Percentiles rank a stretch among this genome's conserved stretches.
These are phyloP conservation scores for Phytophthora fragariaefolia DNA, from an alignment of 352 stramenopile species.

Conservation along the genomic window DNA sequence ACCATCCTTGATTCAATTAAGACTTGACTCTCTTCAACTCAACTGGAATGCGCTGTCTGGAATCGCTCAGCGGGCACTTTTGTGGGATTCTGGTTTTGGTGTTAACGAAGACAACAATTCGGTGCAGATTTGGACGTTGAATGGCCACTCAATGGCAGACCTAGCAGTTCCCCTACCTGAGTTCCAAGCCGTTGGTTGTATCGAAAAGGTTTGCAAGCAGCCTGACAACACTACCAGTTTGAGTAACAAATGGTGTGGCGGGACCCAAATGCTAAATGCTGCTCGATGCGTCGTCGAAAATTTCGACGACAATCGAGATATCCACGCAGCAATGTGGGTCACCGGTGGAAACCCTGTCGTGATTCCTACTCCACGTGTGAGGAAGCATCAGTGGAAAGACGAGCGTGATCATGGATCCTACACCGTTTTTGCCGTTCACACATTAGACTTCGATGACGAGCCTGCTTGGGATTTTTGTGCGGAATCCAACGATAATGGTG, in stretches of 20 bases:
- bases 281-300: constrained; percentile 35
- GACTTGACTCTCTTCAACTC: constrained; percentile 11
- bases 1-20: constrained; percentile 8
- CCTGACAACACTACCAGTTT: constrained; percentile 3
- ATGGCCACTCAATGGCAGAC: constrained; percentile 22
- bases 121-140: constrained; percentile 27
- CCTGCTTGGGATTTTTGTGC: constrained; percentile 22
- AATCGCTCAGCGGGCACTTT: constrained; percentile 32
- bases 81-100: constrained; percentile 42
- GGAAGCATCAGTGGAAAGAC: constrained; percentile 11
- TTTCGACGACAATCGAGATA: constrained; percentile 1
- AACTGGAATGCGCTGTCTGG: constrained; percentile 25
- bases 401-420: constrained; percentile 10
- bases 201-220: constrained; percentile 23
- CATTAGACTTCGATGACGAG: constrained; percentile 12
- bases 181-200: constrained; percentile 17
- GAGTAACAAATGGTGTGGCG: constrained; percentile 30
- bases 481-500: neutral
- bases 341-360: constrained; percentile 22
- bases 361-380: constrained; percentile 4
- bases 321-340: constrained; percentile 35
- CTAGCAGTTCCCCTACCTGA: constrained; percentile 21
- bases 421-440: constrained; percentile 30
- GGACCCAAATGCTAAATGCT: constrained; percentile 36
- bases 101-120: constrained; percentile 5